Evolutionary conservation across 257 asterid genomes (phyloP).

Genomic region (Solanum tarapatanum): DNA sequence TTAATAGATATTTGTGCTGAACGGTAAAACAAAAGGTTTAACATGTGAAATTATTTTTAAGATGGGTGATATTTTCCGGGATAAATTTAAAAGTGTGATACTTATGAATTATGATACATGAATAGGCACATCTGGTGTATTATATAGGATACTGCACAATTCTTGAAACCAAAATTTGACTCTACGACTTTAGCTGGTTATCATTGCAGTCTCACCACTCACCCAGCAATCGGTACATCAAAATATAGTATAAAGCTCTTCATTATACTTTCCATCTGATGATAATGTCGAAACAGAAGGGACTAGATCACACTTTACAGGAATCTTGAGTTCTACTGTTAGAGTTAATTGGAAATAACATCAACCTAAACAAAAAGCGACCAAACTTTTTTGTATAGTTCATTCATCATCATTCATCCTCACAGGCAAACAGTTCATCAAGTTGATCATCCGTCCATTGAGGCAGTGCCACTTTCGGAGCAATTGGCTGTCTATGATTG

Average conservation of each 20-base stretch:
- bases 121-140: neutral
- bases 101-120: neutral
- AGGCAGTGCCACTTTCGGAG: constrained; percentile 30
- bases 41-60: too few species aligned
- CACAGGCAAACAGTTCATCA: constrained; percentile 52
- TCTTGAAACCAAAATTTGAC: neutral
- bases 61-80: neutral
- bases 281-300: neutral
- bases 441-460: constrained; percentile 86
- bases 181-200: neutral
- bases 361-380: neutral
- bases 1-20: too few species aligned
- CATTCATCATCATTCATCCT: constrained; percentile 33
- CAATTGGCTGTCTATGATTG: constrained; percentile 25
- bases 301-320: neutral
- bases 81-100: neutral
- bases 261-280: neutral
- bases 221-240: neutral
- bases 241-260: neutral
- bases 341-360: neutral
- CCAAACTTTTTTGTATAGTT: constrained; percentile 1
- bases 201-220: neutral
- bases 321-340: neutral
- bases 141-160: neutral
- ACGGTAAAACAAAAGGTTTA: neutral